Base-by-base conservation (phyloP, 1,139 yeast genomes). In the Nakaseomyces bracarensis region DNA sequence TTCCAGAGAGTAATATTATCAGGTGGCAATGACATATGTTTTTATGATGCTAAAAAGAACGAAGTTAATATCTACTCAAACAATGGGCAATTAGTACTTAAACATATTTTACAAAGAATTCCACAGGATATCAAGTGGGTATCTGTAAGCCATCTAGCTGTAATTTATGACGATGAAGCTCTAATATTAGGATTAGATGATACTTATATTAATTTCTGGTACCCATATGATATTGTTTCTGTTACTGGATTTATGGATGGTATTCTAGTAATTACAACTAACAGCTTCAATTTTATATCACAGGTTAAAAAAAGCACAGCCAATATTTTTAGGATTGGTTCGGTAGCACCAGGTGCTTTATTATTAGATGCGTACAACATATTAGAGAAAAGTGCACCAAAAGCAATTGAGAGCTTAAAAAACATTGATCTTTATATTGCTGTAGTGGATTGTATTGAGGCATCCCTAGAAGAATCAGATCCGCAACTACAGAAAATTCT, bases 311-410 rank as follows among this genome's bases (percentile, higher is more conserved):
- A 66, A 1, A 63, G 69, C 1, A 74, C 82, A 0, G 72, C 74
- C 7, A 76, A 77, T 33, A 71, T 86, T 18, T 87, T 86, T 59
- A 77, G 74, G 54, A 75, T 87, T 38, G 98, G 97, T 0, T 83
- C 96, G 0, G 73, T 86, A 0, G 75, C 84, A 18, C 84, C 96
- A 0, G 74, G 94, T 22, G 85, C 95, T 7, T 81, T 89, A 29
- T 65, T 91, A 33, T 63, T 85, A 3, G 96, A 89, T 61, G 82
- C 96, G 15, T 73, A 86, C 28, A 91, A 85, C 42, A 78, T 84
- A 49, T 65, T 86, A 14, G 66, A 51, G 3, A 52, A 68, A 33
- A 80, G 82, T 52, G 75, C 94, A 0, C 86, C 96, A 0, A 81
- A 82, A 54, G 95, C 96, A 0, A 85, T 85, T 54, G 87, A 85